Evolutionary conservation across 768 basidiomycete species (phyloP).

Genomic region (Leccinum obscurum): DNA sequence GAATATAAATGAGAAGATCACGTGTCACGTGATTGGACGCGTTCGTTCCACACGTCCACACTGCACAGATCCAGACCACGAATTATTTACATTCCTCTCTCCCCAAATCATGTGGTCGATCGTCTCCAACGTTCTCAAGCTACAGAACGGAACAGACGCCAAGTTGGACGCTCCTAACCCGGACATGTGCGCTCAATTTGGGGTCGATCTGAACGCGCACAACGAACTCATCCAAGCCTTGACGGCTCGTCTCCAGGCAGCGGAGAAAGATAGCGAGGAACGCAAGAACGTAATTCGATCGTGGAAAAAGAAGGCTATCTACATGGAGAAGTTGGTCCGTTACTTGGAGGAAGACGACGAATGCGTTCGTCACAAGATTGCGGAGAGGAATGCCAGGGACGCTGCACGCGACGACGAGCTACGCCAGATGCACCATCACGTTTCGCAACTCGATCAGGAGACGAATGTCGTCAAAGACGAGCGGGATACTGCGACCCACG

Average conservation of each 20-base stretch:
- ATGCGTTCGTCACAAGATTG: slow-evolving; percentile 73
- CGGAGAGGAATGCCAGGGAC: slow-evolving; percentile 83
- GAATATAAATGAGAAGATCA: neutral
- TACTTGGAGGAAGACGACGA: slow-evolving; percentile 87
- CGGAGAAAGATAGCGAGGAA: slow-evolving; percentile 65
- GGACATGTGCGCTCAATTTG: slow-evolving; percentile 75
- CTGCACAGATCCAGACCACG: too few relatives aligned
- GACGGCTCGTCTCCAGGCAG: slow-evolving; percentile 48
- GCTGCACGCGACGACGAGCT: slow-evolving; percentile 79
- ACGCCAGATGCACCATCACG: slow-evolving; percentile 76
- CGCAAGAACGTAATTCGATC: slow-evolving; percentile 51
- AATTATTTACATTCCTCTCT: neutral
- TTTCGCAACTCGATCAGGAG: slow-evolving; percentile 73
- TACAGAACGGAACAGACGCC: slow-evolving; percentile 29
- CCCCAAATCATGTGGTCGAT: slow-evolving; percentile 58
- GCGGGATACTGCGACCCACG: slow-evolving; percentile 38
- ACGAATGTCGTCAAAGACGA: slow-evolving; percentile 50
- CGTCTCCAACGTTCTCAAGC: slow-evolving; percentile 55
- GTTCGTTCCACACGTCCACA: too few relatives aligned
- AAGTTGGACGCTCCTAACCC: slow-evolving; percentile 15
- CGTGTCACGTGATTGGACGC: neutral
- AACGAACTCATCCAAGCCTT: slow-evolving; percentile 71
- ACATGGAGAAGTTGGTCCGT: slow-evolving; percentile 67
- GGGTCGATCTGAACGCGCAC: slow-evolving; percentile 69
- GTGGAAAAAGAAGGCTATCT: slow-evolving; percentile 81